Evolutionary conservation across 192 early-diverging fungal species (phyloP), one percentile per base, ranked within the genome.

Genomic region (Paraglomus occultum): DNA sequence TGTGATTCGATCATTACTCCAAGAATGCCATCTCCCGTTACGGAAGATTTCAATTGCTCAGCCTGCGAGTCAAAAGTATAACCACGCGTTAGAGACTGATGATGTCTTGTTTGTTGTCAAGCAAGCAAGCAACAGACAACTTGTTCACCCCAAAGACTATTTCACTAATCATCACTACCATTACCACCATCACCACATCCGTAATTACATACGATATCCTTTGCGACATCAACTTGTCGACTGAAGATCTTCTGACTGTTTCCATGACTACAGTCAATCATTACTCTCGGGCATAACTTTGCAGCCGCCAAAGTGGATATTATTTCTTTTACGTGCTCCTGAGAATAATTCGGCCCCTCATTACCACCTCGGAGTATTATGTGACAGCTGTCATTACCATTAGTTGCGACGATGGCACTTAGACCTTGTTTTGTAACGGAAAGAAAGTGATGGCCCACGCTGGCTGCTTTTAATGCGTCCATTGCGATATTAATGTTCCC

Each of bases 1-100:
- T 97, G 89, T 59, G 87, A 90, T 79, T 97, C 95, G 65, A 99
- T 92, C 97, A 99, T 97, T 42, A 99, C 93, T 57, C 95, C 95
- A 55, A 90, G 78, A 74, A 99, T 92, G 63, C 82, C 78, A 75
- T 87, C 87, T 45, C 92, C 90, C 15, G 78, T 73, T 71, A 43
- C 10, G 12, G 51, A 60, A 12, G 52, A 55, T 51, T 38, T 45
- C 6, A 69, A 8, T 55, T 70, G 67, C 20, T 42, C 39, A 17
- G 42, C 69, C 52, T 66, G 3, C n/a, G 31, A 31, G 31, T 31
- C 31, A 31, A 31, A n/a, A 31, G 31, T 31, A 31, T 3, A 31
- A 31, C 3, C n/a, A 51, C 3, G 3, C 3, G n/a, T 17, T 20
- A 20, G n/a, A 17, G n/a, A 51, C 51, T 51, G 51, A 51, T 51